Evolutionary conservation across 371 early-diverging fungal genomes (phyloP), one percentile per base, ranked within the genome.

Genomic region (Rhizopus microsporus): DNA sequence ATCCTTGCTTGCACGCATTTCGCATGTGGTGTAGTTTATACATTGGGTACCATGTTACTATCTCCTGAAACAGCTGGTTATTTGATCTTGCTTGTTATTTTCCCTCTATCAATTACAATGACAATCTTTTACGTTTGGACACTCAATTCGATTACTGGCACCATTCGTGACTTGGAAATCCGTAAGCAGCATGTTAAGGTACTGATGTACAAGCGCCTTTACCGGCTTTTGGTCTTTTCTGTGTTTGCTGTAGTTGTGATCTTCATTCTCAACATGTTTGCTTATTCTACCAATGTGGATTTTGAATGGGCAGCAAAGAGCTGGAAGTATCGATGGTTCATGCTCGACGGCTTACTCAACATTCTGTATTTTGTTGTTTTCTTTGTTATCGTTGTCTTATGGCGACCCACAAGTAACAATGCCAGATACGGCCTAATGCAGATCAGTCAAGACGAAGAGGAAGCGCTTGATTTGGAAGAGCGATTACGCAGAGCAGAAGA

Each of bases 121-220:
- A 93, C 92, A 0, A 77, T 85, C 16, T 97, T 98, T 60, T 97
- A 97, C 69, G 80, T 91, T n/a, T 95, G 97, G 94, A 97, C 84
- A 10, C 68, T 77, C 9, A 69, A 66, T 23, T 69, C 79, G 0
- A 77, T 75, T 39, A 67, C 74, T 23, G 50, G 54, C 32, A 80
- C 79, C 0, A 57, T 77, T 17, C 57, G 45, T 13, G 65, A 69
- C 5, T 60, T 72, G 5, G 88, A 90, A 54, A 65, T 82, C 37
- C 87, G 94, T 47, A 81, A 91, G 51, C 97, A 98, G 62, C 80
- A 82, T 7, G 90, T 89, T 61, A 98, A 96, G 77, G 86, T 92
- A 31, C 60, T 72, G 54, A 98, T 96, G 96, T 97, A 94, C 76
- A 81, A 82, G 54, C 76, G 90, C 12, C 78, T 97, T n/a, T 90